phyloP scores from a whole-genome alignment of 441 rosid species.

The Biscutella laevigata region DNA sequence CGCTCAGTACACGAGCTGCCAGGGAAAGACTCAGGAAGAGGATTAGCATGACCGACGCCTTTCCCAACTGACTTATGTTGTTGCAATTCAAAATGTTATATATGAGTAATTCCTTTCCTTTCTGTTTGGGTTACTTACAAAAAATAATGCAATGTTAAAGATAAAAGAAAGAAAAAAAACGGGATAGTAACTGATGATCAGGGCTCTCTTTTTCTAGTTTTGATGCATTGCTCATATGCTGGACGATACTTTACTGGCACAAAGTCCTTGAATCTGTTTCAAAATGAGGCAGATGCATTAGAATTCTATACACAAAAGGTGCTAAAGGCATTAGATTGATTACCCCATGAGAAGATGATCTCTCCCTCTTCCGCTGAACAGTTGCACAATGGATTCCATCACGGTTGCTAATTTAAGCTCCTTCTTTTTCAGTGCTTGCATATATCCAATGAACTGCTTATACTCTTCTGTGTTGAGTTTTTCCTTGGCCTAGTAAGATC shows the following conservation, averaged over 20 bases:
- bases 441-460: slow-evolving; percentile 66
- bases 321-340: too few relatives aligned
- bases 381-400: slow-evolving; percentile 53
- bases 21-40: slow-evolving; percentile 27
- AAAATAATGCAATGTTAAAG: too few relatives aligned
- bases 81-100: neutral
- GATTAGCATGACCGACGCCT: slow-evolving; percentile 9
- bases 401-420: slow-evolving; percentile 49
- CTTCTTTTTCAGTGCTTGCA: slow-evolving; percentile 84
- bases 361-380: slow-evolving; percentile 65
- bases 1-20: slow-evolving; percentile 25
- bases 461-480: slow-evolving; percentile 70
- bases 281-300: too few relatives aligned
- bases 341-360: slow-evolving; percentile 65
- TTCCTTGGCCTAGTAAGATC: slow-evolving; percentile 57
- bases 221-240: slow-evolving; percentile 61
- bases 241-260: slow-evolving; percentile 62
- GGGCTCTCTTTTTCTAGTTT: slow-evolving; percentile 28
- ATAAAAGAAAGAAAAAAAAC: too few relatives aligned
- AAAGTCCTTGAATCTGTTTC: slow-evolving; percentile 72
- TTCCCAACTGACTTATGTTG: slow-evolving; percentile 3
- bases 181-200: too few relatives aligned
- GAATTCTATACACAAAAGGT: too few relatives aligned
- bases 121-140: slow-evolving; percentile 2
- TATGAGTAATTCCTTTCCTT: neutral